A percentile compares a stretch with the other conserved stretches of the same genome.
phyloP scores from a whole-genome alignment of 371 early-diverging fungal genomes.

The Mucor plumbeus region DNA sequence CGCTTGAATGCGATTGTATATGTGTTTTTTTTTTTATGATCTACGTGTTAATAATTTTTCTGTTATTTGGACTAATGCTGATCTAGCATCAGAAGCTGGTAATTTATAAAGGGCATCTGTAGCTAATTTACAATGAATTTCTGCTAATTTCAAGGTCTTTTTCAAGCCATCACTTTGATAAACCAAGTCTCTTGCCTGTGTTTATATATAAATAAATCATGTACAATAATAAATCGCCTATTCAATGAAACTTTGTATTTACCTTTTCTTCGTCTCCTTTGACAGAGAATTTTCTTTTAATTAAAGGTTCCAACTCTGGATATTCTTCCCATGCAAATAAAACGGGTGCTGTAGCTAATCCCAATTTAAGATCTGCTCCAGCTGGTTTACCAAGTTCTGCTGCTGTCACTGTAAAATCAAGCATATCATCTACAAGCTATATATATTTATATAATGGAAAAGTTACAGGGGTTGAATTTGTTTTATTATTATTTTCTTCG shows the following conservation, averaged over 20 bases:
- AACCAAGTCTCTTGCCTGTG: constrained; percentile 69
- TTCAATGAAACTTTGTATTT: background rate
- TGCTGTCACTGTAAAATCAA: constrained; percentile 84
- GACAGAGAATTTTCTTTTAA: constrained; percentile 82
- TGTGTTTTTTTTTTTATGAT: background rate
- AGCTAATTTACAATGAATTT: constrained; percentile 64
- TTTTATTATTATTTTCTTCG: background rate
- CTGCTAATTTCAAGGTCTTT: constrained; percentile 65
- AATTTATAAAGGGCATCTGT: constrained; percentile 60
- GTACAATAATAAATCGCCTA: background rate
- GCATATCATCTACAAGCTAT: constrained; percentile 91
- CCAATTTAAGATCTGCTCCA: constrained; percentile 17
- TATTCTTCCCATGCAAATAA: constrained; percentile 91
- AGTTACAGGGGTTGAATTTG: constrained; percentile 9
- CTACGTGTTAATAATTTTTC: constrained; percentile 57
- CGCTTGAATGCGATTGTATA: background rate
- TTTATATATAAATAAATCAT: constrained; percentile 15
- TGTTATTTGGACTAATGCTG: constrained; percentile 70
- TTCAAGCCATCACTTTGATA: constrained; percentile 73
- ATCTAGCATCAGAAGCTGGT: constrained; percentile 71
- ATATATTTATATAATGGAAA: background rate
- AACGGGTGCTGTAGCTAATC: constrained; percentile 83
- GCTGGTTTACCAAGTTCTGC: constrained; percentile 80
- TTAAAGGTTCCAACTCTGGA: constrained; percentile 83
- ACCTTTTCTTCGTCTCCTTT: constrained; percentile 36